Base-by-base conservation (phyloP, 768 basidiomycete genomes). In the Pisolithus marmoratus region DNA sequence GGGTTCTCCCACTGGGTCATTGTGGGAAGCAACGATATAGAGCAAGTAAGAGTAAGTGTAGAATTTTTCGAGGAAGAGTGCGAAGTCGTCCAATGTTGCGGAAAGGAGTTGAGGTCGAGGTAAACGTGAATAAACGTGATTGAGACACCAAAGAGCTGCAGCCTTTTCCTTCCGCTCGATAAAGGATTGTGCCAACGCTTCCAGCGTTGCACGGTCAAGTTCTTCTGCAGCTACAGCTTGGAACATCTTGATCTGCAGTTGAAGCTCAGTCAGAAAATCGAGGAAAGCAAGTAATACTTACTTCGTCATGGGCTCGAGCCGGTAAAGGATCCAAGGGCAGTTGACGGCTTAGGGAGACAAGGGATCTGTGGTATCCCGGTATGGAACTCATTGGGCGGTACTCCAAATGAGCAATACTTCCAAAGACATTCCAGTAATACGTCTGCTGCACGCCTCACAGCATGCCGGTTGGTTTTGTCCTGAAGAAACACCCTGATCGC, bases 401-500 rank as follows among this genome's bases (percentile, higher is more conserved):
- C 54, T 2, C 72, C 74, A 42, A 81, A 78, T 0, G 79, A 74
- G 17, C 74, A 58, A 11, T 63, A 60, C 7, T 57, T 58, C 81
- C 82, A 83, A 15, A 82, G 60, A 1, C 63, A 70, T 26, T 73
- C 69, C 15, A 78, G 59, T 14, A 79, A 61, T 38, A 70, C 76
- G 20, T 66, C 49, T 17, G 58, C 61, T 1, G 75, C 83, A 40
- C 60, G 65, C 20, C 51, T 55, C 14, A 61, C 55, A 1, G 74
- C 74, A 0, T 61, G 24, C 3, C 38, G 44, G 14, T 65, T 67
- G 0, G 42, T 47, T 5, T 23, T 56, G 29, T 76, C 73, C 38
- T 65, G 60, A 4, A 81, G 56, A 40, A 82, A 63, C 2, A 78
- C 60, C 12, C 60, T 64, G 9, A 83, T 75, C 0, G 82, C 84